Evolutionary conservation across 768 basidiomycete species (phyloP).

Genomic region (Mycena olivaceomarginata): DNA sequence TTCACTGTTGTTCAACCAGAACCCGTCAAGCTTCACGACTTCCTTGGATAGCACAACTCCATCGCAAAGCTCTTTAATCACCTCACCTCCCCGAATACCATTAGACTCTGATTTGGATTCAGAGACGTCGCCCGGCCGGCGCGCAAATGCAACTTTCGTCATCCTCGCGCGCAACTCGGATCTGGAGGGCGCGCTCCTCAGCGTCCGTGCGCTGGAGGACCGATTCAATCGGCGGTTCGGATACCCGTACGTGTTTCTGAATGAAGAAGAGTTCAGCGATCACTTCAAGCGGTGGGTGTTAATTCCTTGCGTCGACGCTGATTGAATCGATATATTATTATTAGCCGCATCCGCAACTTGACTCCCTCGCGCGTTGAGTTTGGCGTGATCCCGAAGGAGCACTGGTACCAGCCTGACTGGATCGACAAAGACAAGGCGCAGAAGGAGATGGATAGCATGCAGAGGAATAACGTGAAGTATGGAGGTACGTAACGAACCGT

Average conservation of each 20-base stretch:
- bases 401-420: conserved; percentile 85
- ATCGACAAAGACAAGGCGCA: conserved; percentile 79
- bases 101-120: conserved; percentile 1
- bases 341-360: conserved; percentile 62
- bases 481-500: conserved; percentile 56
- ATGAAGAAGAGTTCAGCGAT: conserved; percentile 74
- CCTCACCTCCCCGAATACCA: not conserved
- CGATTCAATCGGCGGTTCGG: conserved; percentile 74
- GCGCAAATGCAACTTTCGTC: conserved; percentile 78
- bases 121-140: conserved; percentile 12
- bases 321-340: not conserved
- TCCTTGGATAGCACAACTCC: not conserved
- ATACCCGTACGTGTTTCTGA: conserved; percentile 81
- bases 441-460: conserved; percentile 72
- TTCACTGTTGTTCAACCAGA: not conserved
- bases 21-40: not conserved
- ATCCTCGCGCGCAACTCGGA: conserved; percentile 73
- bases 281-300: conserved; percentile 67
- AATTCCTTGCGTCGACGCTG: not conserved
- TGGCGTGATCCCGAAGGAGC: conserved; percentile 72
- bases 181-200: conserved; percentile 63
- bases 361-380: conserved; percentile 70
- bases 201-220: conserved; percentile 74
- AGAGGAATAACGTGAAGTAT: conserved; percentile 66
- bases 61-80: not conserved